Conservation (phyloP, 768 basidiomycete species). For the Hemileccinum impolitum region DNA sequence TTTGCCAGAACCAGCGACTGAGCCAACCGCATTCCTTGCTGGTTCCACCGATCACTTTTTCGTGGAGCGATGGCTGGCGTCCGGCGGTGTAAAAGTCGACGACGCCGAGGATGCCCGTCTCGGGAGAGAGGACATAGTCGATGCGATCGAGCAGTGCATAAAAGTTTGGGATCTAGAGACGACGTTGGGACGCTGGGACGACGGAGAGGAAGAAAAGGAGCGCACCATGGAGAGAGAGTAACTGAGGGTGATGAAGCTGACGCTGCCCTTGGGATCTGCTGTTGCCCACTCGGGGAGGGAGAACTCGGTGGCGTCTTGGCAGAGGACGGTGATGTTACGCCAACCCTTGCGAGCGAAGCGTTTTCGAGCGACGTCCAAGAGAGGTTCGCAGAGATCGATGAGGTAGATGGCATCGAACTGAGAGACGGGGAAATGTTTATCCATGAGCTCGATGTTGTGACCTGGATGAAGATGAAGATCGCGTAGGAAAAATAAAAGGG, state of each 20-base stretch:
- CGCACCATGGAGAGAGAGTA: constrained; percentile 56
- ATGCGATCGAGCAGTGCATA: constrained; percentile 66
- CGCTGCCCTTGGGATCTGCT: constrained; percentile 50
- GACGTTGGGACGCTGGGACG: not conserved
- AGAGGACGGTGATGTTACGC: constrained; percentile 68
- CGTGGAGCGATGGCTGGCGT: constrained; percentile 51
- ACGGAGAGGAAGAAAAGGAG: not conserved
- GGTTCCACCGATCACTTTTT: constrained; percentile 59
- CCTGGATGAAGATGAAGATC: constrained; percentile 29
- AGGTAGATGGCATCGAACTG: constrained; percentile 69
- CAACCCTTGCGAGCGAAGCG: constrained; percentile 66
- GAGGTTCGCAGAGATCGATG: constrained; percentile 68
- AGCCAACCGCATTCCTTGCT: constrained; percentile 62
- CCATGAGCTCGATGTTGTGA: constrained; percentile 73
- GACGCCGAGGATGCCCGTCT: constrained; percentile 59
- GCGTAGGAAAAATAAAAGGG: not conserved
- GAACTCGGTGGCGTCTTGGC: constrained; percentile 71
- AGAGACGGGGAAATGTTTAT: constrained; percentile 52
- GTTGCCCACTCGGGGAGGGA: constrained; percentile 56
- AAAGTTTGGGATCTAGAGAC: constrained; percentile 53
- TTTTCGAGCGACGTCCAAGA: constrained; percentile 67
- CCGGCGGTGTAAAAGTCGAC: constrained; percentile 71
- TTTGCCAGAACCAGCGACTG: constrained; percentile 76
- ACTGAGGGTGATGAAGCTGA: constrained; percentile 52
- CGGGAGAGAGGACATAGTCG: constrained; percentile 58